Evolutionary conservation across 495 filamentous ascomycete species (phyloP), one percentile per base, ranked within the genome.

Genomic region (Daldinia concentrica): DNA sequence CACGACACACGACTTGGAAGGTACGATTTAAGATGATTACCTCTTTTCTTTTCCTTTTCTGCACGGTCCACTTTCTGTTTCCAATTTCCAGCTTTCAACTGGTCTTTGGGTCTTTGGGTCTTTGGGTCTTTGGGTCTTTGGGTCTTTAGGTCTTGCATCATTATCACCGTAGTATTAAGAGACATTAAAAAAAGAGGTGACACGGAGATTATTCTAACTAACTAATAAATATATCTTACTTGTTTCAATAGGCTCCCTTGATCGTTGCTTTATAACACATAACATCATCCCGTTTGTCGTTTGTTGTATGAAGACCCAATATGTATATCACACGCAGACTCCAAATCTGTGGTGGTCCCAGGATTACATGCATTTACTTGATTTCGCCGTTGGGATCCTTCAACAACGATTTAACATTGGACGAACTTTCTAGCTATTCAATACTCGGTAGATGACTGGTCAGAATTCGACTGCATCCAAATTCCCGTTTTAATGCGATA

Each of bases 281-380:
- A 19, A 24, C 43, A 24, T 58, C 17, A n/a, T 61, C 51, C 60
- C 43, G 43, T 5, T 48, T 56, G 43, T 50, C 3, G 32, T 12
- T 36, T 36, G 34, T 36, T 36, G 34, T 24, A 22, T 39, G n/a
- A 39, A 57, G 26, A 66, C 30, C 51, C 34, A 61, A 55, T 71
- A 51, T 48, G 43, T 48, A 48, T 27, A 58, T 48, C 36, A 64
- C n/a, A 60, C 32, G 36, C 6, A 19, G 39, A 41, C 39, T 30
- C 52, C 58, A 55, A 55, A 51, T 60, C 58, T 34, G 51, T 6
- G 24, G 39, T 58, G 32, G 56, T 15, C 39, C 39, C 61, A 11
- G 43, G 58, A 72, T 72, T 62, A 64, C 69, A 64, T 72, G 69
- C 69, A 68, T 72, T 45, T 39, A 27, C 64, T 12, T 55, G 36